Conservation (phyloP, 2,329 filamentous ascomycete species). For the Calonectria ilicicola region DNA sequence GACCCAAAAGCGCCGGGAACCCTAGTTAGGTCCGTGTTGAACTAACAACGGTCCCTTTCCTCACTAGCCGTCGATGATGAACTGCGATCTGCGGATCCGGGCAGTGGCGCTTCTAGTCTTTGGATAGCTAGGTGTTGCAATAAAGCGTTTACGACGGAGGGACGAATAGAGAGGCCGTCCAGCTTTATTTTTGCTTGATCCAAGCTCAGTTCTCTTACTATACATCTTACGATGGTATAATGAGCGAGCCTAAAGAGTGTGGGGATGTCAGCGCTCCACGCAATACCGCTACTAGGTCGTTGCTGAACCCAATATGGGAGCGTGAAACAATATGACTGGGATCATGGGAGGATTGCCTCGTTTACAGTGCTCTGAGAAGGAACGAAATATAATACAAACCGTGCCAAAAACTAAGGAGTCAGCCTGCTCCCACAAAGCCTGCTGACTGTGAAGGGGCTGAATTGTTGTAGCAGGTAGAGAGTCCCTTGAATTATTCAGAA, state of each 20-base stretch:
- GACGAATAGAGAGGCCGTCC: not conserved
- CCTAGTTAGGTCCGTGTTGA: not conserved
- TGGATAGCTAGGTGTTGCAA: no score
- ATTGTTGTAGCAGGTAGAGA: not conserved
- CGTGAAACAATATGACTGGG: not conserved
- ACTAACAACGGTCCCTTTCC: not conserved
- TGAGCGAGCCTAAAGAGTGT: not conserved
- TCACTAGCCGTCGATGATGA: slow-evolving; percentile 9
- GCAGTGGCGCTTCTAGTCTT: not conserved
- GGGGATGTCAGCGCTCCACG: not conserved
- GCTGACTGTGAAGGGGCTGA: not conserved
- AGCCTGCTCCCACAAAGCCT: not conserved
- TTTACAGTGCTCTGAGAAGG: not conserved
- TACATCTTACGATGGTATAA: not conserved
- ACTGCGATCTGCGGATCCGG: slow-evolving; percentile 11
- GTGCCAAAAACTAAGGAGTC: not conserved
- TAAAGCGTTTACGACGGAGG: not conserved
- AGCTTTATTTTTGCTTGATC: not conserved
- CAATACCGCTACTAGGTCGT: not conserved
- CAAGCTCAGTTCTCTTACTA: not conserved
- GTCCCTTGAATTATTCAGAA: not conserved
- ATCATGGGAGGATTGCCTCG: not conserved
- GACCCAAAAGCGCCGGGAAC: slow-evolving; percentile 19
- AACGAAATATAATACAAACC: no score
- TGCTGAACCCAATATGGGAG: not conserved